Base-by-base conservation (phyloP, 1,139 yeast species). In the Petasospora rhodanensis region DNA sequence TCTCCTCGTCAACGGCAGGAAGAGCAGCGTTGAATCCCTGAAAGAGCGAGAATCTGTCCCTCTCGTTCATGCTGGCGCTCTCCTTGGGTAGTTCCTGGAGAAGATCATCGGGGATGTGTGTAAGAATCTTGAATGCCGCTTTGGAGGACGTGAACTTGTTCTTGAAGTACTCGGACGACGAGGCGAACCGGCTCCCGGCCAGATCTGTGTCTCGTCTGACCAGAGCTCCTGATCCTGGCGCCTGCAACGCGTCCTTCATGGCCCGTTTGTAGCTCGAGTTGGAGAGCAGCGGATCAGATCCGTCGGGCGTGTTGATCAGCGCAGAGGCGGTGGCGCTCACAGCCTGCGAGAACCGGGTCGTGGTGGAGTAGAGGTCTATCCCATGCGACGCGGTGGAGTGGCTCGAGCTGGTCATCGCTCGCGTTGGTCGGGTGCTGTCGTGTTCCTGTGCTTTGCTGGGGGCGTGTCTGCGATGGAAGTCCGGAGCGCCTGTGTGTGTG, bases 11-110 rank as follows among this genome's bases (percentile, higher is more conserved):
- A 16, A 67, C 55, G 22, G 68, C 68, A 1, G 76, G 76, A 26
- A 71, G 48, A 0, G 73, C 64, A 1, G 84, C 85, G 43, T 65
- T 69, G 49, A 79, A 80, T 0, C 86, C 87, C 52, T 80, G 85
- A 46, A 72, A 77, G 14, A 80, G 56, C 2, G 84, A 73, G 49
- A 66, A 75, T 1, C 38, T 37, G 29, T 21, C 6, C 23, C 26
- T 39, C n/a, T n/a, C n/a, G n/a, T n/a, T n/a, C n/a, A n/a, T n/a
- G n/a, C n/a, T n/a, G n/a, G n/a, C n/a, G n/a, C n/a, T 26, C 25
- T 34, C 42, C 21, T 39, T 58, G 2, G 80, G 79, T 9, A 77
- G 56, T 32, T 75, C 73, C 11, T 58, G 52, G 29, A 79, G 59
- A 41, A 78, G 47, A 24, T 76, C 81, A 40, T 76, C 81, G 6